phyloP scores from a whole-genome alignment of 2,329 filamentous ascomycete species.

The Penicillium sp. region DNA sequence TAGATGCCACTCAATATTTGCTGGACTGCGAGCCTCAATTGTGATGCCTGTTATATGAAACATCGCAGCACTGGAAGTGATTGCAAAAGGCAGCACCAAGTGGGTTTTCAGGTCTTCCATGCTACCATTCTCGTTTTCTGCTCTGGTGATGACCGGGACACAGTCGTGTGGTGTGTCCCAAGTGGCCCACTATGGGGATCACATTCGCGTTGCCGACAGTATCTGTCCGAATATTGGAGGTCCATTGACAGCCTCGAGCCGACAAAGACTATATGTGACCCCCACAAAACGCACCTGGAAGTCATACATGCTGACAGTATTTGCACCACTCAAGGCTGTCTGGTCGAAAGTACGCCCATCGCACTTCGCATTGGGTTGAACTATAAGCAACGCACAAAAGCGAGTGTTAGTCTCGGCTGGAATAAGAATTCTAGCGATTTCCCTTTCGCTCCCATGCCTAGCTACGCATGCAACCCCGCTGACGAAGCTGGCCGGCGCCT shows the following conservation, averaged over 20 bases:
- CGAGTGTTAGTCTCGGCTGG: conserved; percentile 10
- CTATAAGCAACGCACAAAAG: conserved; percentile 19
- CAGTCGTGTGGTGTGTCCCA: background rate
- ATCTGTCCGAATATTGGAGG: too few species aligned
- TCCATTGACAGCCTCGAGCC: too few species aligned
- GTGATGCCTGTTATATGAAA: conserved; percentile 4
- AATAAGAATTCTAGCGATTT: too few species aligned
- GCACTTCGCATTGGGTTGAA: conserved; percentile 20
- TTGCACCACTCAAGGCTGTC: too few species aligned
- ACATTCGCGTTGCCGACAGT: too few species aligned
- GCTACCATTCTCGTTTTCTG: background rate
- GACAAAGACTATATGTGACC: too few species aligned
- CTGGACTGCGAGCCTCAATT: conserved; percentile 1
- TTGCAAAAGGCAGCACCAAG: conserved; percentile 3
- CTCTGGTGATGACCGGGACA: conserved; percentile 1
- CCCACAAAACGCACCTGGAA: too few species aligned
- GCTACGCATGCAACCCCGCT: too few species aligned
- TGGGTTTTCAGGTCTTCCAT: conserved; percentile 4
- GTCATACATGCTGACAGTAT: too few species aligned
- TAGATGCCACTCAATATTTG: background rate
- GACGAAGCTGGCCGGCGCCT: conserved; percentile 10
- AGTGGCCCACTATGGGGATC: too few species aligned
- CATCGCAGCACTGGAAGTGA: conserved; percentile 1
- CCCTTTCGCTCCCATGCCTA: too few species aligned
- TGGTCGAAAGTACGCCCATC: conserved; percentile 13